Evolutionary conservation across 2,329 filamentous ascomycete species (phyloP).

Genomic region (Thelonectria discophora): DNA sequence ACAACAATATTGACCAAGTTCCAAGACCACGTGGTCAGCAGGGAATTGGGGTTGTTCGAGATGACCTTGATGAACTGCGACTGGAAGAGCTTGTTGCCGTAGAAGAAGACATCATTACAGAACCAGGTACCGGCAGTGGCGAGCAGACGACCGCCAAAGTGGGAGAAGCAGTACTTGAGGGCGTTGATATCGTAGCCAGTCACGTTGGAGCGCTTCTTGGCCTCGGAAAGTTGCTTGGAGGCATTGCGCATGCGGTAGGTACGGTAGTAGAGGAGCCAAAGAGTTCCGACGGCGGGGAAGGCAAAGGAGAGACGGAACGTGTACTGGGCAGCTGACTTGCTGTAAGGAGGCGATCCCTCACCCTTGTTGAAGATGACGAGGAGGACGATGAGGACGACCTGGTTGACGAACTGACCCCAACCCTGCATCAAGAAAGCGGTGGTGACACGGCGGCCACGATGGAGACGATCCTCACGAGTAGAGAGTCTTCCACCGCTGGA

Average conservation of each 20-base stretch:
- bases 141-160: constrained; percentile 87
- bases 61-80: constrained; percentile 87
- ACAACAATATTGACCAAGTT: constrained; percentile 92
- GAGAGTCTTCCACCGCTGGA: constrained; percentile 87
- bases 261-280: constrained; percentile 97
- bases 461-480: constrained; percentile 90
- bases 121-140: constrained; percentile 93
- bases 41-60: constrained; percentile 71
- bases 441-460: constrained; percentile 95
- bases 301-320: constrained; percentile 93
- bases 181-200: constrained; percentile 94
- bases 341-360: constrained; percentile 78
- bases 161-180: constrained; percentile 76
- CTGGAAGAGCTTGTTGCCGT: constrained; percentile 98
- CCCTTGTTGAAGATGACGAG: constrained; percentile 90
- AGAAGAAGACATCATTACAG: constrained; percentile 98
- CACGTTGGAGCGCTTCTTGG: constrained; percentile 86
- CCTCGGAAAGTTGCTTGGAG: constrained; percentile 79
- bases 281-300: constrained; percentile 86
- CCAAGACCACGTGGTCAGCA: constrained; percentile 91
- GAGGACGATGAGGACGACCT: constrained; percentile 85
- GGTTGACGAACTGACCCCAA: constrained; percentile 97
- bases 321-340: constrained; percentile 80
- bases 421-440: constrained; percentile 98
- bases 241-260: constrained; percentile 93